A percentile compares a stretch with the other conserved stretches of the same genome.
Conservation (phyloP, 2,329 filamentous ascomycete genomes). For the Macrophomina pseudophaseolina region DNA sequence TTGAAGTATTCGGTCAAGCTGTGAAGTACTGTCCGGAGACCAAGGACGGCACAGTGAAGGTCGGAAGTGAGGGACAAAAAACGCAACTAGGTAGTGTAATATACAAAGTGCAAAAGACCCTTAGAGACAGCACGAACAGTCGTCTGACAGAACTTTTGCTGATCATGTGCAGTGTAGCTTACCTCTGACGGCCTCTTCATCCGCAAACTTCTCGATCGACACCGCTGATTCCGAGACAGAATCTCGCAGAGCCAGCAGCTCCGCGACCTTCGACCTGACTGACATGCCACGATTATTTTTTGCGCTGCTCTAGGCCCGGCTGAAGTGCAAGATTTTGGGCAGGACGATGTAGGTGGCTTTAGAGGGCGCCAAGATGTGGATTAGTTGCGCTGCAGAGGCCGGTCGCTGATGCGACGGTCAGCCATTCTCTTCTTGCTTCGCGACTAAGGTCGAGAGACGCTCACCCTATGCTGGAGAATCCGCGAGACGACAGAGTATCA, state of each 20-base stretch:
- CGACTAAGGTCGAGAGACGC: neutral
- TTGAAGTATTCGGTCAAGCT: neutral
- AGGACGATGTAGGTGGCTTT: neutral
- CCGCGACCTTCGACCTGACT: conserved; percentile 47
- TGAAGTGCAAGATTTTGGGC: neutral
- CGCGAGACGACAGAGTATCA: conserved; percentile 1
- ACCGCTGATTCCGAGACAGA: conserved; percentile 49
- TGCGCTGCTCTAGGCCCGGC: conserved; percentile 10
- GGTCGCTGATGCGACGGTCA: neutral
- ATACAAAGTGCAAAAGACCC: neutral
- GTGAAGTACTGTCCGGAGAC: neutral
- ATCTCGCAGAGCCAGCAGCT: conserved; percentile 47
- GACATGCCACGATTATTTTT: conserved; percentile 34
- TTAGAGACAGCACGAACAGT: neutral
- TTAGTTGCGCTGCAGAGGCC: neutral
- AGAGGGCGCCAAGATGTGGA: neutral
- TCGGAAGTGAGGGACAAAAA: neutral
- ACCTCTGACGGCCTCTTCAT: conserved; percentile 51
- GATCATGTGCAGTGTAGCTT: conserved; percentile 28
- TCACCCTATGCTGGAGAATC: neutral
- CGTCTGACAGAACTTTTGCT: neutral
- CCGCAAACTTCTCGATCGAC: conserved; percentile 48
- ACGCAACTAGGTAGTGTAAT: neutral
- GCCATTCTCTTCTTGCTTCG: neutral
- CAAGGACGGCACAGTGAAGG: neutral